Evolutionary conservation across 768 basidiomycete species (phyloP), one percentile per base, ranked within the genome.

Genomic region (Psilocybe tampanensis): DNA sequence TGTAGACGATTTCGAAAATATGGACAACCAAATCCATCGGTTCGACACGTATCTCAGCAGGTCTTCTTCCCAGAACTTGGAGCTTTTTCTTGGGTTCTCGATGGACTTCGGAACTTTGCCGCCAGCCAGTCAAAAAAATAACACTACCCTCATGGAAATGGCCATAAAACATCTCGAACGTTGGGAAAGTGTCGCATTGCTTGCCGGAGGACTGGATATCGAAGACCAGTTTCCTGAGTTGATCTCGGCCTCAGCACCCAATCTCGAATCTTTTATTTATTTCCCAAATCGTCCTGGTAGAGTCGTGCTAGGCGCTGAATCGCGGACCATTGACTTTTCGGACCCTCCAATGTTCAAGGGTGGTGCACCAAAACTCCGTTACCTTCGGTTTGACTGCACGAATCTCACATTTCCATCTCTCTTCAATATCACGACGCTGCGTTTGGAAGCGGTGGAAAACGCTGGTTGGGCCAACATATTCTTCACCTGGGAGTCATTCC

Each of bases 11-110:
- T 45, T 51, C 21, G 19, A 32, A 2, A 12, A 2, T 17, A 22
- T 52, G 6, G 21, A 21, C 12, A 23, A 29, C 9, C 56, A 60
- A 8, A 42, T 67, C 15, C 33, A 62, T 18, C 61, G 68, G 8
- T 59, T 69, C 17, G 55, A 59, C 2, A 55, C 60, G 2, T 69
- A 66, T 32, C 36, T 67, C 17, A 36, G 66, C 33, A 55, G 68
- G 34, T 69, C 68, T 6, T 29, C 39, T 8, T 15, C 36, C 1
- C 57, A 58, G 18, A 56, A 52, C 4, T 18, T 69, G 24, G 63
- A 62, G 17, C 39, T 67, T 9, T 60, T 57, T 58, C 33, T 69
- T 22, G 60, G 63, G 11, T 63, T 67, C 39, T 11, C 21, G 3
- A 9, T 5, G 29, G 29, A 29, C 48, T 29, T 5, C 29, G 29